Evolutionary conservation across 1,284 basidiomycete species (phyloP).

Genomic region (Lignosus rhinocerotis): DNA sequence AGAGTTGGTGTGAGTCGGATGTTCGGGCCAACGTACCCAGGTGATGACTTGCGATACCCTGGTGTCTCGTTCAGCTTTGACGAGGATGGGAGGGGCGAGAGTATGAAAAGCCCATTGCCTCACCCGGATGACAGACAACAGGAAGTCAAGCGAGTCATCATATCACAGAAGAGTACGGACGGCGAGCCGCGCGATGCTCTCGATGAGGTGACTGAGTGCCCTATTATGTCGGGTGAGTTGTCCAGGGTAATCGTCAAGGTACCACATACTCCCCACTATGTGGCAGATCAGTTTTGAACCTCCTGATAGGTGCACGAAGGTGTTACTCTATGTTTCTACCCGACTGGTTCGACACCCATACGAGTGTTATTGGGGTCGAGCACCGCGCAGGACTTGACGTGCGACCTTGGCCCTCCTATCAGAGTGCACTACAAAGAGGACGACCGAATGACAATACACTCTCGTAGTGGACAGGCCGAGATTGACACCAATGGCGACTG

Average conservation of each 20-base stretch:
- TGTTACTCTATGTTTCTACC: conserved; percentile 67
- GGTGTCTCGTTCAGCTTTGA: conserved; percentile 83
- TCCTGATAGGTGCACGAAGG: conserved; percentile 64
- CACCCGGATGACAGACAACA: conserved; percentile 62
- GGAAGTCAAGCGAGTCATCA: conserved; percentile 74
- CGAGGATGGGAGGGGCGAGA: conserved; percentile 59
- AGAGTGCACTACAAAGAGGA: conserved; percentile 85
- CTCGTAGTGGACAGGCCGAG: conserved; percentile 44
- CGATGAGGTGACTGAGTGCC: conserved; percentile 64
- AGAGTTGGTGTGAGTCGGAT: conserved; percentile 69
- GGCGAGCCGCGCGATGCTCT: conserved; percentile 62
- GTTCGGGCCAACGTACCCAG: conserved; percentile 85
- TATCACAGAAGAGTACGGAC: conserved; percentile 63
- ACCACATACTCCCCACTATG: neutral
- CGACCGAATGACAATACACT: conserved; percentile 81
- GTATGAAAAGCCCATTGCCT: conserved; percentile 41
- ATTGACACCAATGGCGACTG: conserved; percentile 39
- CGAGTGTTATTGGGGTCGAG: conserved; percentile 75
- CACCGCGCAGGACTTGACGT: conserved; percentile 76
- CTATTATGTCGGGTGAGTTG: conserved; percentile 71
- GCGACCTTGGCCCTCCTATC: conserved; percentile 80
- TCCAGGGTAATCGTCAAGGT: conserved; percentile 69
- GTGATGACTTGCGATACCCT: conserved; percentile 77
- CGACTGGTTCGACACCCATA: conserved; percentile 50
- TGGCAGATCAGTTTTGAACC: neutral